These are phyloP conservation scores for Mycena galericulata DNA, from an alignment of 768 basidiomycete species.

Conservation along the genomic window DNA sequence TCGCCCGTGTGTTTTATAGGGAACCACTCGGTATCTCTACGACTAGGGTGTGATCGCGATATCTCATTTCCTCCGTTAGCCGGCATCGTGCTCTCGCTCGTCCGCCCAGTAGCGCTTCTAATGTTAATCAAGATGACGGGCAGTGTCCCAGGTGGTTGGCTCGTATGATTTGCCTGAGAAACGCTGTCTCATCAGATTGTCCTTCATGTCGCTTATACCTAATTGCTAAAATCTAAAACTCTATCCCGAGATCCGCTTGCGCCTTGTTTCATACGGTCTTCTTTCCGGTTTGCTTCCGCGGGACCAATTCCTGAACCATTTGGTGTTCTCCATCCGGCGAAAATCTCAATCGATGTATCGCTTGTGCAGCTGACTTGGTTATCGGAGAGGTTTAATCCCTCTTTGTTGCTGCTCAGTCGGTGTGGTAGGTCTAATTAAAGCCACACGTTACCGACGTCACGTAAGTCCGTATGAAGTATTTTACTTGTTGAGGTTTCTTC, in stretches of 20 bases:
- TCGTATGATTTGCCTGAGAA: constrained; percentile 31
- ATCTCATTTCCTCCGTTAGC: constrained; percentile 22
- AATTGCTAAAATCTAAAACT: constrained; percentile 32
- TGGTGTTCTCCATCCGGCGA: not conserved
- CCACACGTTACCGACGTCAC: constrained; percentile 11
- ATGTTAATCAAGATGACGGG: constrained; percentile 31
- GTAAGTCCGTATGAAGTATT: constrained; percentile 5
- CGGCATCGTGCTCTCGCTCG: constrained; percentile 26
- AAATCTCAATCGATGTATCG: constrained; percentile 10
- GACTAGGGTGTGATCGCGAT: constrained; percentile 27
- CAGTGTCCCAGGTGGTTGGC: constrained; percentile 34
- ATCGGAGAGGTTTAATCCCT: constrained; percentile 15
- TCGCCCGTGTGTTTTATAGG: constrained; percentile 27
- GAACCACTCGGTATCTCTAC: constrained; percentile 25
- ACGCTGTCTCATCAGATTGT: constrained; percentile 31
- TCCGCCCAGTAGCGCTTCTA: constrained; percentile 28
- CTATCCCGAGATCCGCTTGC: constrained; percentile 27
- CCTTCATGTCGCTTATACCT: constrained; percentile 18
- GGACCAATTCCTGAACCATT: constrained; percentile 23
- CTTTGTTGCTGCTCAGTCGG: not conserved
- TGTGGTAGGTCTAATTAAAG: not conserved
- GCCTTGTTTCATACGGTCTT: not conserved
- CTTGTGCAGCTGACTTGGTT: constrained; percentile 5
- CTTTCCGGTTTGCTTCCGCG: constrained; percentile 29
- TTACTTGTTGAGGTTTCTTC: constrained; percentile 11